Conservation (phyloP, 2,329 filamentous ascomycete genomes). For the Aspergillus aculeatinus region DNA sequence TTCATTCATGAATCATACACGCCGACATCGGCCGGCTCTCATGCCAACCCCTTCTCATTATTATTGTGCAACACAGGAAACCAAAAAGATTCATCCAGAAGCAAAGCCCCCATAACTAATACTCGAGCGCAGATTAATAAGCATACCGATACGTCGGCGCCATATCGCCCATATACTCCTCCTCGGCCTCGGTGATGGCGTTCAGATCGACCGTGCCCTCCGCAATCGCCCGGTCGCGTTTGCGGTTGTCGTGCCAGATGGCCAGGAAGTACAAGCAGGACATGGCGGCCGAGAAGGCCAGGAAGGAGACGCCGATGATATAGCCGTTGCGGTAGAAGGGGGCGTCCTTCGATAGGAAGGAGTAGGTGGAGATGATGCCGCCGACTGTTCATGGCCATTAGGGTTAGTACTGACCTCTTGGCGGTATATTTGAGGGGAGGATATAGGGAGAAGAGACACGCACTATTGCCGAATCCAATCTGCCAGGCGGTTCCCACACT, state of each 20-base stretch:
- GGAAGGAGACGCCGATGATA: slow-evolving; percentile 18
- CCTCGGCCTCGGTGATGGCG: slow-evolving; percentile 3
- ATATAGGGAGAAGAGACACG: neutral
- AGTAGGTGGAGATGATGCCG: slow-evolving; percentile 20
- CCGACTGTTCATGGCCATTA: slow-evolving; percentile 7
- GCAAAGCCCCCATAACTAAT: too few species aligned
- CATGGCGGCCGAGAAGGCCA: slow-evolving; percentile 13
- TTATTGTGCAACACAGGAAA: neutral
- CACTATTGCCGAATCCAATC: slow-evolving; percentile 62
- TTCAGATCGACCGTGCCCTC: neutral
- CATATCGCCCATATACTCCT: slow-evolving; percentile 16
- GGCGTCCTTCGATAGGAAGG: slow-evolving; percentile 18
- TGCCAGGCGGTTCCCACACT: slow-evolving; percentile 73
- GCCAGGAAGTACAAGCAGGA: slow-evolving; percentile 8
- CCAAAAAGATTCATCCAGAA: too few species aligned
- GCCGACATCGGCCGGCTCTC: neutral
- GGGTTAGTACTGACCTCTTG: neutral
- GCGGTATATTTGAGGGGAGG: neutral
- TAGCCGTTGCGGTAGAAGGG: slow-evolving; percentile 19
- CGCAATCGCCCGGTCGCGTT: slow-evolving; percentile 8
- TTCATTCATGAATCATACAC: neutral
- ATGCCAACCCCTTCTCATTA: neutral
- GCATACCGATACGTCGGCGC: slow-evolving; percentile 17
- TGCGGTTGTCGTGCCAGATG: slow-evolving; percentile 12
- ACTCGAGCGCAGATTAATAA: slow-evolving; percentile 9